phyloP scores from a whole-genome alignment of 139 green algal species.

The Ettlia oleoabundans region DNA sequence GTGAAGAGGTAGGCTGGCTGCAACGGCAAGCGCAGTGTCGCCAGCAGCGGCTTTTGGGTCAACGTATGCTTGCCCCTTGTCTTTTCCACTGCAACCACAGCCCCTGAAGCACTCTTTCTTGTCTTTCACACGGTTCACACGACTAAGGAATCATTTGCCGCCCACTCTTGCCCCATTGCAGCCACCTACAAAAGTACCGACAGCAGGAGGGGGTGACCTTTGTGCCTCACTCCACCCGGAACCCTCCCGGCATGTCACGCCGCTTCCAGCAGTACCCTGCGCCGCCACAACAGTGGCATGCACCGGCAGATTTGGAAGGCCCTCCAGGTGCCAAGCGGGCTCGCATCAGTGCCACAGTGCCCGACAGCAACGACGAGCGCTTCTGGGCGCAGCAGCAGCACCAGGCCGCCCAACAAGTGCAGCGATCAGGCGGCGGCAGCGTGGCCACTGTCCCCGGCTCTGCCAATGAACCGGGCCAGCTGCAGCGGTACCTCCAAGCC shows the following conservation, averaged over 20 bases:
- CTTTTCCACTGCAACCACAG: no score
- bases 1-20: slow-evolving; percentile 36
- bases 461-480: background rate
- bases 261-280: background rate
- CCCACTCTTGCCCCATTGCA: no score
- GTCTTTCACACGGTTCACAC: background rate
- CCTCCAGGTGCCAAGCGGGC: no score
- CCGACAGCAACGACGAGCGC: background rate
- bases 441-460: no score
- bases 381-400: background rate
- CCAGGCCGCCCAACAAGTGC: background rate
- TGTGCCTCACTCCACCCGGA: background rate
- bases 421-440: no score
- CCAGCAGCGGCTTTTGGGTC: background rate
- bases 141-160: no score
- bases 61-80: no score
- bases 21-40: no score
- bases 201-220: slow-evolving; percentile 24
- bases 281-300: background rate
- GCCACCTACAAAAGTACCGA: slow-evolving; percentile 31
- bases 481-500: background rate
- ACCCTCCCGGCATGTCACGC: background rate
- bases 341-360: background rate
- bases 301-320: background rate
- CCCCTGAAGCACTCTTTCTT: background rate